phyloP scores from a whole-genome alignment of 108 stramenopile genomes.

The Nannochloropsis salina region DNA sequence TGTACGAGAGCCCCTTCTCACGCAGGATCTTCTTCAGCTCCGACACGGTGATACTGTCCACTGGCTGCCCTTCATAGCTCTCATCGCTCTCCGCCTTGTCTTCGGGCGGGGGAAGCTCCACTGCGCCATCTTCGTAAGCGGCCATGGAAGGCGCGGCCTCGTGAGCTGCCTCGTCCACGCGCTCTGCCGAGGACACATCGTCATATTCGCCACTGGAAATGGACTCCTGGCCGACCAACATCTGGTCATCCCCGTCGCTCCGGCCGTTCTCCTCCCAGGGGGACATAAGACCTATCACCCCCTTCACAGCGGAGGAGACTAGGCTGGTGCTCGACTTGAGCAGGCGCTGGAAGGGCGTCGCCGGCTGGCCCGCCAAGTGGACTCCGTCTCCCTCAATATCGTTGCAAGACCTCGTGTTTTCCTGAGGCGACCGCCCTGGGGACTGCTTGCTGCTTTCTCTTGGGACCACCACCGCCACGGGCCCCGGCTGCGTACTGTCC shows the following conservation, averaged over 20 bases:
- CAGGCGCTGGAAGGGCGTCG: conserved; percentile 9
- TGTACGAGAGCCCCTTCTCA: background rate
- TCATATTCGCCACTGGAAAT: background rate
- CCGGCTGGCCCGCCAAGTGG: background rate
- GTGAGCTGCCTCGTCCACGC: background rate
- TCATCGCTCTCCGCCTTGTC: background rate
- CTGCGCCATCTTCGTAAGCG: background rate
- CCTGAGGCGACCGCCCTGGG: too few species aligned
- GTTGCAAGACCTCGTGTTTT: too few species aligned
- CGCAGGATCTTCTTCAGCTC: conserved; percentile 8
- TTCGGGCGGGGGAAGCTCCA: background rate
- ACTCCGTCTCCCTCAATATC: too few species aligned
- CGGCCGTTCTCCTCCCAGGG: background rate
- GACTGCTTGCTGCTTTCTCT: too few species aligned
- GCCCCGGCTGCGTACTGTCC: too few species aligned
- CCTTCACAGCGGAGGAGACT: conserved; percentile 6
- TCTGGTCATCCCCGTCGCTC: background rate
- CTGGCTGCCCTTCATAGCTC: background rate
- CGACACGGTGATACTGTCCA: conserved; percentile 8
- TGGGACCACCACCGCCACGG: too few species aligned
- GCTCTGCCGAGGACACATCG: background rate
- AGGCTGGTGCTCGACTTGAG: conserved; percentile 17
- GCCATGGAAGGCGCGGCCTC: too few species aligned
- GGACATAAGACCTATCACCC: conserved; percentile 8
- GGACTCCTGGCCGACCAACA: background rate